Evolutionary conservation across 768 basidiomycete genomes (phyloP).

Genomic region (Podaxis pistillaris): DNA sequence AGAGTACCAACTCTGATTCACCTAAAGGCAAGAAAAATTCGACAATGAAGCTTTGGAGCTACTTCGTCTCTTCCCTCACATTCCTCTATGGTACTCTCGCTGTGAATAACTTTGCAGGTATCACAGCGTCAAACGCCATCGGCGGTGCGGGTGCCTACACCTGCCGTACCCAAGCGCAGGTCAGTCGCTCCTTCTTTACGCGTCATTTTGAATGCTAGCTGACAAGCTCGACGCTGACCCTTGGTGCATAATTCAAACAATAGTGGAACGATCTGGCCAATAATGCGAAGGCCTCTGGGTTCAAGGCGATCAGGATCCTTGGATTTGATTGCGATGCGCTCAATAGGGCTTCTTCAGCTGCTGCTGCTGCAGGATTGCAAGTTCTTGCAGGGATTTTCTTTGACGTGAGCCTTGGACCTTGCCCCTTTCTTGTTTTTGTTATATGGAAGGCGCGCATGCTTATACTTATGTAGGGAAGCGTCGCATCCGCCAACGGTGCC

Average conservation of each 20-base stretch:
- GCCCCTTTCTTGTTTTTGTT: neutral
- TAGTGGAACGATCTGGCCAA: slow-evolving; percentile 36
- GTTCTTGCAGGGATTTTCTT: slow-evolving; percentile 35
- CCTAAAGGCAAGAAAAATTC: neutral
- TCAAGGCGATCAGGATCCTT: slow-evolving; percentile 32
- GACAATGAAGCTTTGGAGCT: neutral
- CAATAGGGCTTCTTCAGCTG: slow-evolving; percentile 32
- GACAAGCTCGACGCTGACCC: neutral
- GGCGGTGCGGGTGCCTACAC: slow-evolving; percentile 28
- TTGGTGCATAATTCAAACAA: neutral
- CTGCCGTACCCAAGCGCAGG: slow-evolving; percentile 34
- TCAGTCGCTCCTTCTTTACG: slow-evolving; percentile 6
- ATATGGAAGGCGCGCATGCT: neutral
- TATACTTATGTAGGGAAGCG: slow-evolving; percentile 25
- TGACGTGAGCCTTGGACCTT: slow-evolving; percentile 19
- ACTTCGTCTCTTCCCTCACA: slow-evolving; percentile 7
- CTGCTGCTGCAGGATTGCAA: slow-evolving; percentile 27
- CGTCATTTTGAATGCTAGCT: neutral
- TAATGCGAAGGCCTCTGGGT: slow-evolving; percentile 29
- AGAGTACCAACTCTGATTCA: neutral
- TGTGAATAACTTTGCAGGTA: slow-evolving; percentile 31
- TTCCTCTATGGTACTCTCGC: slow-evolving; percentile 20
- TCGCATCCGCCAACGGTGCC: slow-evolving; percentile 23
- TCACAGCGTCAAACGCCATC: slow-evolving; percentile 33
- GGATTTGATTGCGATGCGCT: slow-evolving; percentile 38